Base-by-base conservation (phyloP, 768 basidiomycete species). In the Auricularia sp. region DNA sequence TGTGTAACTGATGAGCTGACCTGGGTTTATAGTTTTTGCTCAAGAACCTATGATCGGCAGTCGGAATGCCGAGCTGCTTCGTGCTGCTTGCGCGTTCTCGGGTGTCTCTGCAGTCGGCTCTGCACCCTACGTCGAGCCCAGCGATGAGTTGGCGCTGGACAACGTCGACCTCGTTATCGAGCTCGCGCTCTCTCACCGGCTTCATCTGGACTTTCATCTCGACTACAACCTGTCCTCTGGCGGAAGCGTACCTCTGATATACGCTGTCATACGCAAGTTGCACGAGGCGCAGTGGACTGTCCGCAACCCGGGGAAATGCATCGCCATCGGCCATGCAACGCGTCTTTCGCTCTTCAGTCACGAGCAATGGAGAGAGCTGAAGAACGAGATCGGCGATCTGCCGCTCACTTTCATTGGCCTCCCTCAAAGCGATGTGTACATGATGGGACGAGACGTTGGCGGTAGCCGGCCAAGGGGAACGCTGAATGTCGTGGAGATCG, bases 341-440 rank as follows among this genome's bases (percentile, higher is more conserved):
- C 80, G 85, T 63, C 77, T 86, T 54, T 79, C 84, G 36, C 68
- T 84, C 36, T 81, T 85, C 71, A 74, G 80, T 5, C 66, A 71
- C 3, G 72, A 69, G 45, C 76, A 86, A 69, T 84, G 85, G 82
- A 69, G 70, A 11, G 72, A 73, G 44, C 76, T 83, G 14, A 73
- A 71, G 18, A 24, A 63, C n/a, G 71, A 64, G 39, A 79, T 82
- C 42, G 73, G 74, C 3, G 75, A 72, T 16, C 76, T 85, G 33
- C 81, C 84, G 2, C 77, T 85, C 62, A 75, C 75, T 65, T 77
- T 87, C 61, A 81, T 87, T 6, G 80, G 82, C 3, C 75, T 88
- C 29, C 85, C 83, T 14, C 83, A 86, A 69, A 86, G 81, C 64
- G 86, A 88, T 68, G 76, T 87, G 69, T 88, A 87, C 75, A 87